A percentile compares a stretch with the other conserved stretches of the same genome.
These are phyloP conservation scores for Colletotrichum cereale DNA, from an alignment of 2,329 filamentous ascomycete species.

Conservation along the genomic window DNA sequence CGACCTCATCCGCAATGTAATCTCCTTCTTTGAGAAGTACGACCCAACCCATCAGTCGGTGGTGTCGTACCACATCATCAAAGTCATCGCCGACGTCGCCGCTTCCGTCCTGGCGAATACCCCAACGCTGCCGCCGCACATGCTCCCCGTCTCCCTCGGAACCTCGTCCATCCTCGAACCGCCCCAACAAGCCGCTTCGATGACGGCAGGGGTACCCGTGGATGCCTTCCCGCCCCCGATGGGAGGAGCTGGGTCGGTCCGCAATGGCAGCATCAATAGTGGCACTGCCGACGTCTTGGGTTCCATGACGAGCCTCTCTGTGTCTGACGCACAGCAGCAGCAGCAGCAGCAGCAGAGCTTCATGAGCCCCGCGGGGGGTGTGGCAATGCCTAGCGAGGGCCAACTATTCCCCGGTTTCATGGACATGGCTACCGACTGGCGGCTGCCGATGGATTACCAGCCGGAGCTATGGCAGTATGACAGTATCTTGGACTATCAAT, in stretches of 20 bases:
- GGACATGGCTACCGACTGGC: constrained; percentile 31
- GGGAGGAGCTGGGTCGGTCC: not conserved
- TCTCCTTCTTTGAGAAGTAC: constrained; percentile 36
- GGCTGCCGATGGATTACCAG: constrained; percentile 36
- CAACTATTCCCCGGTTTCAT: constrained; percentile 22
- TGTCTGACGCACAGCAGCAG: constrained; percentile 26
- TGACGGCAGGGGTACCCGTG: not conserved
- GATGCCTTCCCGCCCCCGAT: constrained; percentile 3
- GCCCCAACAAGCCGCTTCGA: not conserved
- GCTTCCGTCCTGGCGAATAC: constrained; percentile 35
- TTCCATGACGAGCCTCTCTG: constrained; percentile 26
- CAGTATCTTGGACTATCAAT: constrained; percentile 6
- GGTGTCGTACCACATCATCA: constrained; percentile 27
- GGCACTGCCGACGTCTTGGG: constrained; percentile 13
- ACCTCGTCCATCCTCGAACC: not conserved
- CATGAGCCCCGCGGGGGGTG: constrained; percentile 1
- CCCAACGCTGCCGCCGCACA: constrained; percentile 32
- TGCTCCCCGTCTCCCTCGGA: constrained; percentile 18
- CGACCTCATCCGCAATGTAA: constrained; percentile 33
- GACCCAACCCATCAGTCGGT: constrained; percentile 24
- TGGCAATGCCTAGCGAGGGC: not conserved
- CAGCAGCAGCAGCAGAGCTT: constrained; percentile 9
- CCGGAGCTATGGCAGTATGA: constrained; percentile 34
- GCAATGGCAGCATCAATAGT: constrained; percentile 18
- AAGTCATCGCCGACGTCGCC: constrained; percentile 29